phyloP scores from a whole-genome alignment of 2,329 filamentous ascomycete species.

The Shiraia bambusicola region DNA sequence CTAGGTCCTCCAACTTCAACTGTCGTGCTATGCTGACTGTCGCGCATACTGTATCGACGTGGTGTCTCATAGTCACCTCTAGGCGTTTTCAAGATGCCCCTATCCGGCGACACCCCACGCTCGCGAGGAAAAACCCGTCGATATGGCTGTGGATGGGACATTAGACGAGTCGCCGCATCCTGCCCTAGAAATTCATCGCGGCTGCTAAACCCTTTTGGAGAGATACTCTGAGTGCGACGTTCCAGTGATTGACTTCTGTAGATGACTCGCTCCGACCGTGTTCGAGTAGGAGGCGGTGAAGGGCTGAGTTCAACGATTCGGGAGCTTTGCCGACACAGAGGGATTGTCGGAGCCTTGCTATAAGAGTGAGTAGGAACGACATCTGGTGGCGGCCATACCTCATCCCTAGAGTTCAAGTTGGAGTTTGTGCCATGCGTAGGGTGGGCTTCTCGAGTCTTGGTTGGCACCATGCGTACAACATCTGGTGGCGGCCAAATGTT shows the following conservation, averaged over 20 bases:
- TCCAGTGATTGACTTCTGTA: conserved; percentile 22
- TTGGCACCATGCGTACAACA: conserved; percentile 12
- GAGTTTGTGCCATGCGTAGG: conserved; percentile 4
- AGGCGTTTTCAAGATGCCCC: conserved; percentile 28
- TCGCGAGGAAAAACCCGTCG: conserved; percentile 18
- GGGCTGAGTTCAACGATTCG: conserved; percentile 27
- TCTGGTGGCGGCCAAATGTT: conserved; percentile 22
- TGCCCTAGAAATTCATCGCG: conserved; percentile 11
- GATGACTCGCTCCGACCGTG: conserved; percentile 13
- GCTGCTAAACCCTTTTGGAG: conserved; percentile 8
- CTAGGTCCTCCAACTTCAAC: conserved; percentile 34
- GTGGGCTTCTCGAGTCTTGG: conserved; percentile 2
- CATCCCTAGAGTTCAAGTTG: conserved; percentile 10
- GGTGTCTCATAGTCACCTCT: conserved; percentile 20
- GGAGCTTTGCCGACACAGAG: conserved; percentile 12
- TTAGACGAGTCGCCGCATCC: conserved; percentile 26
- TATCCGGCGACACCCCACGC: conserved; percentile 16
- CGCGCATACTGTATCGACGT: conserved; percentile 16
- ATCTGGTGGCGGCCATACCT: conserved; percentile 29
- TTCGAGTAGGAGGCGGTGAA: conserved; percentile 23
- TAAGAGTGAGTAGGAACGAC: conserved; percentile 25
- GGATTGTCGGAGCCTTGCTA: conserved; percentile 13
- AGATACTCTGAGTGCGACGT: conserved; percentile 11
- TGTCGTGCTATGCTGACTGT: conserved; percentile 29
- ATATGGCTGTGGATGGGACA: conserved; percentile 28